Percentiles rank a stretch among this genome's conserved stretches.
Evolutionary conservation across 2,329 filamentous ascomycete species (phyloP).

Genomic region (Calcarisporium arbuscula): DNA sequence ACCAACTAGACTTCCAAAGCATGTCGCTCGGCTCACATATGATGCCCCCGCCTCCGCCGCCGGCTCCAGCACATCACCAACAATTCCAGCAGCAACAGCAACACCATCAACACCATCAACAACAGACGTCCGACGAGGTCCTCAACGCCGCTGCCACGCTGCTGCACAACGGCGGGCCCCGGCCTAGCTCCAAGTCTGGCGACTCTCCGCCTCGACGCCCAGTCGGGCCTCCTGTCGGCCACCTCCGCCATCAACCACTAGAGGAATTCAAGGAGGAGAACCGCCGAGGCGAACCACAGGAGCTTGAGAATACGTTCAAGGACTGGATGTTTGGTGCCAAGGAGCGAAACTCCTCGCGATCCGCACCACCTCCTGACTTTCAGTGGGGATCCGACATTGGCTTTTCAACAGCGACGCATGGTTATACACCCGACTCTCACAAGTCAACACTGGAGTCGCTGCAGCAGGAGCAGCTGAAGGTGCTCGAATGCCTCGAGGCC

Average conservation of each 20-base stretch:
- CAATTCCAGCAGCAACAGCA: conserved; percentile 17
- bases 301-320: conserved; percentile 29
- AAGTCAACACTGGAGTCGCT: conserved; percentile 54
- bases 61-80: conserved; percentile 15
- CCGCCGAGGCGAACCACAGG: conserved; percentile 22
- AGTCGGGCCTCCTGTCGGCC: conserved; percentile 30
- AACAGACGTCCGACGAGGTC: conserved; percentile 45
- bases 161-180: conserved; percentile 40
- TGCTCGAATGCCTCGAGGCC: conserved; percentile 51
- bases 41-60: conserved; percentile 30
- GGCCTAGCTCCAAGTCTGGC: conserved; percentile 16
- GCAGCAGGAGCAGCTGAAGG: conserved; percentile 47
- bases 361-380: conserved; percentile 37
- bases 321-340: conserved; percentile 35
- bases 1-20: conserved; percentile 10
- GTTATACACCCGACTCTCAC: conserved; percentile 51
- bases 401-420: conserved; percentile 50
- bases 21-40: conserved; percentile 20
- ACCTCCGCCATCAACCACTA: conserved; percentile 35
- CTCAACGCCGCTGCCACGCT: conserved; percentile 49
- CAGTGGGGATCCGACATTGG: conserved; percentile 65
- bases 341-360: conserved; percentile 21
- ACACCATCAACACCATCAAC: conserved; percentile 19
- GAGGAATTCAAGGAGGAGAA: conserved; percentile 36
- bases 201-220: conserved; percentile 16